Base-by-base conservation (phyloP, 2,329 filamentous ascomycete genomes). In the Raffaelea deltoideospora region DNA sequence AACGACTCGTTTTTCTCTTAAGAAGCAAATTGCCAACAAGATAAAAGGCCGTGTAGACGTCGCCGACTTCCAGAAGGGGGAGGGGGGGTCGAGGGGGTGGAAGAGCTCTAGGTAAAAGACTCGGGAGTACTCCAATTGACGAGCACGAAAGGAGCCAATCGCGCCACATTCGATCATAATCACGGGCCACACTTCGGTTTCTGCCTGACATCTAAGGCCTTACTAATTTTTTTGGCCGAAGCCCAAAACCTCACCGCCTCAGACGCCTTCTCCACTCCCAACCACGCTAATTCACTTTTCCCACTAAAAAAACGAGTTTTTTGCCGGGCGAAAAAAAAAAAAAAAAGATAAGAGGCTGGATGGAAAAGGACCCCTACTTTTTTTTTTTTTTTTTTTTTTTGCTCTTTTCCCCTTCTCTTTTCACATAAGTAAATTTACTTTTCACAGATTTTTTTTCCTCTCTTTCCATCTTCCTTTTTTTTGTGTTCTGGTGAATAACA, bases 201-300 rank as follows among this genome's bases (percentile, higher is more conserved):
- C n/a, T n/a, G n/a, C n/a, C n/a, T n/a, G n/a, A n/a, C n/a, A n/a
- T n/a, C n/a, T n/a, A n/a, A n/a, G n/a, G n/a, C n/a, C n/a, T n/a
- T n/a, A n/a, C n/a, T n/a, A n/a, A n/a, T n/a, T n/a, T n/a, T n/a
- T n/a, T n/a, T 3, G 4, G 23, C 8, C 8, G 8, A 8, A 26
- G 23, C 23, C 23, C 23, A 26, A 26, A 26, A 28, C 14, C 14
- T 42, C 47, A 55, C 53, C 51, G 50, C 49, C 50, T 42, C 35
- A 31, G n/a, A 15, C 9, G n/a, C 18, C 3, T 5, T 28, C 11
- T 28, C 19, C 28, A n/a, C 21, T 21, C 27, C 44, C 42, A 44
- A 46, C 44, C 44, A 46, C 40, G 35, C 40, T 39, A 41, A 40
- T 43, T 38, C 32, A 43, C 42, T 43, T 45, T 45, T 42, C 39